Conservation (phyloP, 1,139 yeast genomes). For the Yamadazyma spencermartinsiae region DNA sequence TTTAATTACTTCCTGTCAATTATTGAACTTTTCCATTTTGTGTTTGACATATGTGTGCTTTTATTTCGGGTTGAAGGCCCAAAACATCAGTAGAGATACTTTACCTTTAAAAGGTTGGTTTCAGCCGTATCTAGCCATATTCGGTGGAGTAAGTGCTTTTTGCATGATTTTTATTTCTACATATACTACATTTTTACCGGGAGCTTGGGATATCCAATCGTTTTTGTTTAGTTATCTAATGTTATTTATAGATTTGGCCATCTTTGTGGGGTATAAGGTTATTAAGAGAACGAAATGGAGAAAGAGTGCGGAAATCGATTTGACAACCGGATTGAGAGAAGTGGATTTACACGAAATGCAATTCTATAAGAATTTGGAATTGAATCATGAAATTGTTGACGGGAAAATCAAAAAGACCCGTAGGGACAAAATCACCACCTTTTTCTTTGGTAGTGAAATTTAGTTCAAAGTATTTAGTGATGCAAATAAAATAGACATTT, state of each 20-base stretch:
- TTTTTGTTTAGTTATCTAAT: slow-evolving; percentile 69
- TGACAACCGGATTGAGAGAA: slow-evolving; percentile 37
- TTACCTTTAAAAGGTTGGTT: slow-evolving; percentile 53
- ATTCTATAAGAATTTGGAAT: slow-evolving; percentile 20
- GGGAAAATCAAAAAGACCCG: slow-evolving; percentile 16
- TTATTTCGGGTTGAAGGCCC: slow-evolving; percentile 63
- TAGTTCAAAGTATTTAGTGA: slow-evolving; percentile 4
- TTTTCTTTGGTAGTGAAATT: slow-evolving; percentile 26
- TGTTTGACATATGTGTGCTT: slow-evolving; percentile 59
- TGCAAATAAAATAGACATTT: too few species aligned
- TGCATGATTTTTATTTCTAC: slow-evolving; percentile 66
- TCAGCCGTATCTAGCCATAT: slow-evolving; percentile 44
- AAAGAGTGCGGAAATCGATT: slow-evolving; percentile 48
- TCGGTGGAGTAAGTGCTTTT: slow-evolving; percentile 30
- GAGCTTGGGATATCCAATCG: slow-evolving; percentile 58
- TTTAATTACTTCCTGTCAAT: slow-evolving; percentile 61
- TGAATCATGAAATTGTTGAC: slow-evolving; percentile 14
- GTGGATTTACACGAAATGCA: slow-evolving; percentile 49
- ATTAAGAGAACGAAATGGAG: slow-evolving; percentile 53
- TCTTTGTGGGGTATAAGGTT: slow-evolving; percentile 59
- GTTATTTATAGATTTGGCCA: slow-evolving; percentile 60
- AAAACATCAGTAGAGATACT: slow-evolving; percentile 48
- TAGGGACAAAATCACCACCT: slow-evolving; percentile 15
- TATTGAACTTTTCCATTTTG: slow-evolving; percentile 69
- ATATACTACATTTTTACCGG: slow-evolving; percentile 65